Conservation (phyloP, 208 protist genomes). For the Acanthamoeba polyphaga region DNA sequence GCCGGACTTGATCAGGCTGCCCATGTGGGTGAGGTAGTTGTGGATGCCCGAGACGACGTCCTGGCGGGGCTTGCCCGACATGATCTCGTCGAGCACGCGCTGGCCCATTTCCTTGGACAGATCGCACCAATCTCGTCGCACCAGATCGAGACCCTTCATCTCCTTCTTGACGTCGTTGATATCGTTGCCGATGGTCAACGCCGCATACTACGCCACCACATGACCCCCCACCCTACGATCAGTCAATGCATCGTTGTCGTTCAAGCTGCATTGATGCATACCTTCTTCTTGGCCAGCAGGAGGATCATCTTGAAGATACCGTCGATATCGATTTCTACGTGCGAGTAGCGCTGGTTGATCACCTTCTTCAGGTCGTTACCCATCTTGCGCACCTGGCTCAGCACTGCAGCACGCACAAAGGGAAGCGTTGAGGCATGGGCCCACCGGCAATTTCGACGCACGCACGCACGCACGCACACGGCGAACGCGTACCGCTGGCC, state of each 20-base stretch:
- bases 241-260: constrained; percentile 75
- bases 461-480: background rate
- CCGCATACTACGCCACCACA: constrained; percentile 91
- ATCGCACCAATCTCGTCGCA: constrained; percentile 99
- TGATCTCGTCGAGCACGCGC: constrained; percentile 93
- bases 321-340: constrained; percentile 99
- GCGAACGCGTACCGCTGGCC: background rate
- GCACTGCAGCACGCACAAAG: constrained; percentile 76
- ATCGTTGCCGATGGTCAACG: constrained; percentile 84
- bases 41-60: constrained; percentile 93
- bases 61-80: constrained; percentile 91
- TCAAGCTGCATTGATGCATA: constrained; percentile 79
- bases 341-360: constrained; percentile 98
- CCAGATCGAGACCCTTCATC: constrained; percentile 99
- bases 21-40: constrained; percentile 93
- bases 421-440: too few species aligned
- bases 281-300: constrained; percentile 97
- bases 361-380: constrained; percentile 95
- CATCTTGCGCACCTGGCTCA: constrained; percentile 93
- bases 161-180: constrained; percentile 87
- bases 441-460: too few species aligned
- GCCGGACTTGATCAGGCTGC: constrained; percentile 79
- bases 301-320: constrained; percentile 99
- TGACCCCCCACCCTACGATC: background rate
- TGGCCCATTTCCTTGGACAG: constrained; percentile 96